These are phyloP conservation scores for Artemisia tridentata DNA, from an alignment of 129 eudicot species.

Conservation along the genomic window DNA sequence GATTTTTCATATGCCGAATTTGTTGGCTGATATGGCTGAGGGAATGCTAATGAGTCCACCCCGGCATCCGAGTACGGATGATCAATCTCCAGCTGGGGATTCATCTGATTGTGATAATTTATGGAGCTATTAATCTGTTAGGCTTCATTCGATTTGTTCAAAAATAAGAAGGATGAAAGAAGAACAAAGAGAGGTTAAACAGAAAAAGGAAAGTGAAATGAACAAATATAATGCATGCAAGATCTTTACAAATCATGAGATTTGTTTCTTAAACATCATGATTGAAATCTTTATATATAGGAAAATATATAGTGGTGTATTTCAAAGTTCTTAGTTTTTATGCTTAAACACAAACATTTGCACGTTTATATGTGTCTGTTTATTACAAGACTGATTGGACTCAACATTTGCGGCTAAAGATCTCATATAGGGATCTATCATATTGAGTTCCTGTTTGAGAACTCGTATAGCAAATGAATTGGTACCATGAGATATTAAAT, in stretches of 20 bases:
- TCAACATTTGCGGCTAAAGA: background rate
- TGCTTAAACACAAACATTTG: background rate
- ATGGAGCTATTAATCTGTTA: slow-evolving; percentile 40
- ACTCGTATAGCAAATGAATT: background rate
- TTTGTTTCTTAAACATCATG: slow-evolving; percentile 3
- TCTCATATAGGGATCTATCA: no score
- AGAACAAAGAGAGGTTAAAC: background rate
- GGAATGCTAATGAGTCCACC: slow-evolving; percentile 65
- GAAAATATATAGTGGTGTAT: background rate
- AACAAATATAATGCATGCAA: slow-evolving; percentile 23
- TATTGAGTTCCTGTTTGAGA: background rate
- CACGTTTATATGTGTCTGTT: background rate
- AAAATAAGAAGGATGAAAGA: background rate
- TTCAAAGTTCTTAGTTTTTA: background rate
- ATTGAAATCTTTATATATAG: slow-evolving; percentile 12
- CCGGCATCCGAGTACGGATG: slow-evolving; percentile 21
- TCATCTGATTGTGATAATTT: slow-evolving; percentile 39
- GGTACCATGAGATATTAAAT: background rate
- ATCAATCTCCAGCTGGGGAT: slow-evolving; percentile 25
- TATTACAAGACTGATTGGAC: background rate
- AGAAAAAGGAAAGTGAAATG: background rate
- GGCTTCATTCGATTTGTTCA: slow-evolving; percentile 6
- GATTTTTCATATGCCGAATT: slow-evolving; percentile 43
- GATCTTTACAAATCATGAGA: slow-evolving; percentile 21
- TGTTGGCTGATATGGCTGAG: slow-evolving; percentile 54